Evolutionary conservation across 2,329 filamentous ascomycete species (phyloP).

Genomic region (Leptographium lundbergii): DNA sequence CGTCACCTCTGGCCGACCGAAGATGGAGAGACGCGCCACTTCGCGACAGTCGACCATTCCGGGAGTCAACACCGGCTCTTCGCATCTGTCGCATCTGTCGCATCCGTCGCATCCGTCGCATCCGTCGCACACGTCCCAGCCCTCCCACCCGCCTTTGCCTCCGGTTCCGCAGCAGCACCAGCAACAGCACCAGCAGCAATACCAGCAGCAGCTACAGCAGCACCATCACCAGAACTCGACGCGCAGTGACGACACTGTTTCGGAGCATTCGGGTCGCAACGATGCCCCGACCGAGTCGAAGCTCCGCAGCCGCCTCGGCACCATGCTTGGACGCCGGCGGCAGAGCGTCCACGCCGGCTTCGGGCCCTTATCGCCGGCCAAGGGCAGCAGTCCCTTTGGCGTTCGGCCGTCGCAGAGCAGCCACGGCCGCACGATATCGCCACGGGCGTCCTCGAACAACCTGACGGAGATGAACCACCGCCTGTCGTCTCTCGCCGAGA

Average conservation of each 20-base stretch:
- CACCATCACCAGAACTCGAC: not conserved
- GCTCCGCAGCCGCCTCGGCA: slow-evolving; percentile 52
- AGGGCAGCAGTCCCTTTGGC: slow-evolving; percentile 42
- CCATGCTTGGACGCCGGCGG: slow-evolving; percentile 52
- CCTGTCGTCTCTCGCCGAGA: slow-evolving; percentile 45
- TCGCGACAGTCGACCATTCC: slow-evolving; percentile 27
- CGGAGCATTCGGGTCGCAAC: slow-evolving; percentile 30
- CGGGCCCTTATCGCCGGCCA: slow-evolving; percentile 42
- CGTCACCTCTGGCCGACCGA: slow-evolving; percentile 30
- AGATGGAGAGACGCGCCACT: slow-evolving; percentile 28
- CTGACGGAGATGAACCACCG: slow-evolving; percentile 39
- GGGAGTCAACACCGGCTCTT: slow-evolving; percentile 18
- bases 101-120: slow-evolving; percentile 8
- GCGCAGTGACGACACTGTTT: slow-evolving; percentile 23
- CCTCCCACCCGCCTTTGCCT: not conserved
- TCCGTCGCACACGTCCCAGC: slow-evolving; percentile 12
- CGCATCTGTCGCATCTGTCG: slow-evolving; percentile 6
- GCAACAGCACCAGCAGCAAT: not conserved
- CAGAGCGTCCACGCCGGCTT: slow-evolving; percentile 55
- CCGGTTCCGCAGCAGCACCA: slow-evolving; percentile 3
- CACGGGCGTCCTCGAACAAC: slow-evolving; percentile 46
- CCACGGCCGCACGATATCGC: slow-evolving; percentile 45
- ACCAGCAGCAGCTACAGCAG: not conserved
- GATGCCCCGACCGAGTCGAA: slow-evolving; percentile 39
- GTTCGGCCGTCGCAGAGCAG: slow-evolving; percentile 39